Evolutionary conservation across 177 flowering plant genomes (phyloP), one percentile per base, ranked within the genome.

Genomic region (Vitis hybrid): DNA sequence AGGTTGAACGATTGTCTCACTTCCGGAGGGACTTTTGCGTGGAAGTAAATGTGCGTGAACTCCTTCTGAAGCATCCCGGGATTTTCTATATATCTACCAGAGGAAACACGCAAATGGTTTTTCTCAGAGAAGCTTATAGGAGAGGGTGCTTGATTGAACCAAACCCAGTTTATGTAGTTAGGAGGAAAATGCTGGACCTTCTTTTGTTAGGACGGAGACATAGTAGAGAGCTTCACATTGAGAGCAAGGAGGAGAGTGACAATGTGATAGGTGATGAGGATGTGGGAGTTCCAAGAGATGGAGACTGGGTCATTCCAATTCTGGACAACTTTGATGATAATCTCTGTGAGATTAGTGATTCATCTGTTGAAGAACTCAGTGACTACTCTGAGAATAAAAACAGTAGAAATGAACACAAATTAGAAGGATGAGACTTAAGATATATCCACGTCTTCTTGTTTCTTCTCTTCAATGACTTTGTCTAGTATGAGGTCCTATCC

Each of bases 11-110:
- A 30, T 78, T 92, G 51, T 83, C 83, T 32, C 97, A 89, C 79
- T 92, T 94, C 65, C 68, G 85, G 73, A 90, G 73, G 80, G 94
- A 91, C 78, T 84, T 92, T 10, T 85, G 82, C 3, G 86, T 92
- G 70, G 87, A 84, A 71, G 85, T 91, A 34, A 94, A 91, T 64
- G 19, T 92, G 50, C 84, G 95, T 2, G 99, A 92, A 76, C 82
- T 94, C 54, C 77, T 94, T 49, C 70, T 94, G 72, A 91, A 89
- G 76, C 99, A 92, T 63, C 97, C 95, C 2, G 95, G 97, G 23
- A 88, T 94, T 34, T 94, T 94, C 70, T 91, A 94, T 65, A 79
- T 94, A 62, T 91, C 97, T 18, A 91, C 92, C 2, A 91, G 82
- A 74, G 97, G 97, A 58, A 76, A 62, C 51, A 75, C 74, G 10